These are phyloP conservation scores for Epichloe uncinata DNA, from an alignment of 2,329 filamentous ascomycete species.

Conservation along the genomic window DNA sequence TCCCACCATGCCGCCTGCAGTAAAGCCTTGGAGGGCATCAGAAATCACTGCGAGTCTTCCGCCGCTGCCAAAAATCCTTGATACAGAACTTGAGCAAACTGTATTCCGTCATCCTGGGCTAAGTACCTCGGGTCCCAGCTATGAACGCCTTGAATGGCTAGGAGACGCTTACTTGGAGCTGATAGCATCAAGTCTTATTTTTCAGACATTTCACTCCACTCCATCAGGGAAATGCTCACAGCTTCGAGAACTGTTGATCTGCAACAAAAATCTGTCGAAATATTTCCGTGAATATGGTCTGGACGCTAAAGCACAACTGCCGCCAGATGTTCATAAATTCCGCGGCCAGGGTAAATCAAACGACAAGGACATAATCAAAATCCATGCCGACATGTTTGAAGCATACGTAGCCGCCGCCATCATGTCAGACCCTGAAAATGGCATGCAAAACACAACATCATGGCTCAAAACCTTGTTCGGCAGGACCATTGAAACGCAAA, in stretches of 20 bases:
- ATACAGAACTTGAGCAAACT: conserved; percentile 44
- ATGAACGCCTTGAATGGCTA: conserved; percentile 79
- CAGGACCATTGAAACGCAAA: conserved; percentile 43
- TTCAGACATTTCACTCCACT: conserved; percentile 52
- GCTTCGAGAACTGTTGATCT: conserved; percentile 64
- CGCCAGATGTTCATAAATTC: conserved; percentile 24
- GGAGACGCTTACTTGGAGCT: conserved; percentile 79
- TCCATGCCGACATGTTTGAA: conserved; percentile 79
- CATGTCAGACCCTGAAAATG: conserved; percentile 49
- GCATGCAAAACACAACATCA: conserved; percentile 44
- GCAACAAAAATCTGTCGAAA: conserved; percentile 61
- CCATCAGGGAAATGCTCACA: conserved; percentile 58
- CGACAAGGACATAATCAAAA: conserved; percentile 50
- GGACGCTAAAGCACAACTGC: conserved; percentile 48
- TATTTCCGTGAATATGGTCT: conserved; percentile 62
- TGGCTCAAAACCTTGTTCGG: conserved; percentile 73
- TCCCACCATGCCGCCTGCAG: conserved; percentile 5
- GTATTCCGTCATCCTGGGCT: conserved; percentile 54
- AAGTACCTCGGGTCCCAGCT: conserved; percentile 26
- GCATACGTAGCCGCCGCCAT: conserved; percentile 75
- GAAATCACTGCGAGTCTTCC: conserved; percentile 37
- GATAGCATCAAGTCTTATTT: conserved; percentile 63
- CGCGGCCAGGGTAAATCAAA: conserved; percentile 18
- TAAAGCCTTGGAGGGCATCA: conserved; percentile 36
- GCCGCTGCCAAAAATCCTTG: conserved; percentile 45